Percentiles rank a stretch among this genome's conserved stretches.
Evolutionary conservation across 1,284 basidiomycete genomes (phyloP).

Genomic region (Cystobasidium slooffiae): DNA sequence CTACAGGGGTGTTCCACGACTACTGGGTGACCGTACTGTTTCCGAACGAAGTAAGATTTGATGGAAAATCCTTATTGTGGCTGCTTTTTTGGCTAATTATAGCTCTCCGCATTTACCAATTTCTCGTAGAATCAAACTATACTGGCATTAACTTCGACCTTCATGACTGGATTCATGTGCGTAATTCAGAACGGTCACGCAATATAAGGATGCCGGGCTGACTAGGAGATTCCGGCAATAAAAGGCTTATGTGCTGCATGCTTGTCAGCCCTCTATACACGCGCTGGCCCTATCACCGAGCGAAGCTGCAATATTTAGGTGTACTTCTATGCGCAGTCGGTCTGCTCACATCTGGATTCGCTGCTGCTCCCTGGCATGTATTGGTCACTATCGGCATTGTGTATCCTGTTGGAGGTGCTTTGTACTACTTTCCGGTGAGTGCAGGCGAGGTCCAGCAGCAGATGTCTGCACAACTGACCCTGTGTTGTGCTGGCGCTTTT

Average conservation of each 20-base stretch:
- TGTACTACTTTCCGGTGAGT: slow-evolving; percentile 55
- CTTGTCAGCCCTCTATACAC: slow-evolving; percentile 54
- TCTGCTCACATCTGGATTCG: slow-evolving; percentile 55
- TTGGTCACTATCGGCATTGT: slow-evolving; percentile 56
- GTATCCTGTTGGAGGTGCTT: slow-evolving; percentile 54
- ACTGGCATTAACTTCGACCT: slow-evolving; percentile 7
- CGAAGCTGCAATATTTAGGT: slow-evolving; percentile 51
- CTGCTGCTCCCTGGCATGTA: slow-evolving; percentile 56
- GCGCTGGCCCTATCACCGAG: slow-evolving; percentile 51
- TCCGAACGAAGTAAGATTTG: not conserved
- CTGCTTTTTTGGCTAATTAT: too few species aligned
- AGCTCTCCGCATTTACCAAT: too few species aligned
- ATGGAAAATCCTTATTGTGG: not conserved
- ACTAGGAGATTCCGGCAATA: not conserved
- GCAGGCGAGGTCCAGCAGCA: not conserved
- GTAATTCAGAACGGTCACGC: not conserved
- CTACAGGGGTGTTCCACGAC: slow-evolving; percentile 29
- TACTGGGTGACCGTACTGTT: slow-evolving; percentile 20
- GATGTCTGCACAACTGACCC: too few species aligned
- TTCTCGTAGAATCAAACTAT: not conserved
- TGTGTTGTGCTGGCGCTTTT: not conserved
- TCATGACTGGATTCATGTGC: slow-evolving; percentile 15
- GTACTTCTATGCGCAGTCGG: slow-evolving; percentile 49
- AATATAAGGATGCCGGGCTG: not conserved
- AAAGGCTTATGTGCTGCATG: slow-evolving; percentile 20